Evolutionary conservation across 306 rosid genomes (phyloP).

Genomic region (Quercus wislizeni): DNA sequence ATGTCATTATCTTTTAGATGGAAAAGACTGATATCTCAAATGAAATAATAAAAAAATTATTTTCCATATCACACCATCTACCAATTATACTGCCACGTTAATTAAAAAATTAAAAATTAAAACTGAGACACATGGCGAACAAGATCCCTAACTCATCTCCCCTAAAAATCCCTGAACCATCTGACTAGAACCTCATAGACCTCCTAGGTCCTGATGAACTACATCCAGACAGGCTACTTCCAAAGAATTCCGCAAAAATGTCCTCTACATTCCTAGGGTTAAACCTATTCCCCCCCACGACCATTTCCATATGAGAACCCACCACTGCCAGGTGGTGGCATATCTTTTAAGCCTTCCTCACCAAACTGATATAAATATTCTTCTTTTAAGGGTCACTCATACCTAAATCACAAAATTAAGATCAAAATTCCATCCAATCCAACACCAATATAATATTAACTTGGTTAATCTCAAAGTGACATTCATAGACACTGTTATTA

Average conservation of each 20-base stretch:
- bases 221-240: constrained; percentile 80
- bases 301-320: constrained; percentile 38
- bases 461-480: not conserved
- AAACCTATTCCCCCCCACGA: constrained; percentile 54
- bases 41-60: too few relatives aligned
- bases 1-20: too few relatives aligned
- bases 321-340: constrained; percentile 63
- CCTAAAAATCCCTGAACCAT: constrained; percentile 54
- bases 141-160: constrained; percentile 20
- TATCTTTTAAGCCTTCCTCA: constrained; percentile 86
- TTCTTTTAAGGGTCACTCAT: constrained; percentile 80
- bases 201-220: constrained; percentile 71
- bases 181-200: constrained; percentile 61
- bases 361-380: constrained; percentile 69
- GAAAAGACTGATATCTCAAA: too few relatives aligned
- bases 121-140: too few relatives aligned
- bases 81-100: too few relatives aligned
- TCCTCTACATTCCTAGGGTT: constrained; percentile 89
- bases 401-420: constrained; percentile 46
- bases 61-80: too few relatives aligned
- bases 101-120: too few relatives aligned
- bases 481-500: not conserved
- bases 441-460: constrained; percentile 1
- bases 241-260: constrained; percentile 91
- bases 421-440: constrained; percentile 2